These are phyloP conservation scores for Aspergillus viridinutans DNA, from an alignment of 2,329 filamentous ascomycete species.

Conservation along the genomic window DNA sequence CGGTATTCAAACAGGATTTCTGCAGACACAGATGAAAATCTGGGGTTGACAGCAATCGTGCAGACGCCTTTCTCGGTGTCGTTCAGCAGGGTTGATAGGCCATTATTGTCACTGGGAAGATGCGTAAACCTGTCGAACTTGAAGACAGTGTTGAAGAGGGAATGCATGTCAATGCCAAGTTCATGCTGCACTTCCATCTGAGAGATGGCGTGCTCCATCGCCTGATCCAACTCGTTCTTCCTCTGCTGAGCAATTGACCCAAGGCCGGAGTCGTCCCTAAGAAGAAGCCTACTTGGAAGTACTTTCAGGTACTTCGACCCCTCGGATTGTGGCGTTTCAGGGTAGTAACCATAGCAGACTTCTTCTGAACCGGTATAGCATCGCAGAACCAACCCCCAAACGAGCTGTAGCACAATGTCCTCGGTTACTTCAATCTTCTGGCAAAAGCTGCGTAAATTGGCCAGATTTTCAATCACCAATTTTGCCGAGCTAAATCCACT, in stretches of 20 bases:
- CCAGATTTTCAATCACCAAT: constrained; percentile 16
- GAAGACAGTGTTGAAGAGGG: constrained; percentile 31
- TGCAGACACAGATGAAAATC: constrained; percentile 30
- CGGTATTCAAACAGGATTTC: constrained; percentile 51
- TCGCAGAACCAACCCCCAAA: constrained; percentile 44
- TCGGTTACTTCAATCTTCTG: constrained; percentile 16
- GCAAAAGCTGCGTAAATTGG: constrained; percentile 22
- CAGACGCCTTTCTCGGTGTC: constrained; percentile 9
- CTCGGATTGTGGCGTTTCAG: constrained; percentile 31
- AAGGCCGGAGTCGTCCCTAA: constrained; percentile 23
- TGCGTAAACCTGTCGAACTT: constrained; percentile 16
- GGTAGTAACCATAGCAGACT: constrained; percentile 44
- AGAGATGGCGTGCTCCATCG: constrained; percentile 17
- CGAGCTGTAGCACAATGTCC: constrained; percentile 34
- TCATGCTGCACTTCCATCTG: constrained; percentile 23
- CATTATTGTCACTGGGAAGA: constrained; percentile 1
- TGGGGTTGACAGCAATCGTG: constrained; percentile 26
- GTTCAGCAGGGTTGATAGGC: background rate
- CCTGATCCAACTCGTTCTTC: constrained; percentile 16
- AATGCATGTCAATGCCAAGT: constrained; percentile 19
- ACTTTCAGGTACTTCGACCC: constrained; percentile 28
- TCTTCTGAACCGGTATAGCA: constrained; percentile 43
- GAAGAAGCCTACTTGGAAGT: constrained; percentile 20
- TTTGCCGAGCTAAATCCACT: constrained; percentile 10
- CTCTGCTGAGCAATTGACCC: constrained; percentile 18